phyloP scores from a whole-genome alignment of 2,329 filamentous ascomycete genomes.

The Fusarium sp. region DNA sequence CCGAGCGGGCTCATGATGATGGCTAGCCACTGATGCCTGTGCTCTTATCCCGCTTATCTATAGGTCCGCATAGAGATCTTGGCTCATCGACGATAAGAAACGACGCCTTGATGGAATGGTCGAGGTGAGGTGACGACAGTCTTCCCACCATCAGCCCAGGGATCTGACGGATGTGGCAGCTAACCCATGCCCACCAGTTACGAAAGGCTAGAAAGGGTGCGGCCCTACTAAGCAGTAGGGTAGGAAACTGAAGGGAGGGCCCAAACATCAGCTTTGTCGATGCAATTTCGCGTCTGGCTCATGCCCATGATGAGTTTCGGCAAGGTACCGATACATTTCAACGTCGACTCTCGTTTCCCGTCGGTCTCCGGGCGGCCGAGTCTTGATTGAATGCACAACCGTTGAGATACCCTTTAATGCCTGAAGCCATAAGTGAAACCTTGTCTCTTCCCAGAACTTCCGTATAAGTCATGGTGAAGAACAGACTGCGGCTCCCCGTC shows the following conservation, averaged over 20 bases:
- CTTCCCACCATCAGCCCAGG: conserved; percentile 22
- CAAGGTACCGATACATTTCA: conserved; percentile 43
- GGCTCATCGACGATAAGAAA: conserved; percentile 32
- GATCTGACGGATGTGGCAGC: conserved; percentile 21
- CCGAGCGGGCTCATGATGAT: conserved; percentile 38
- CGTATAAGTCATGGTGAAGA: conserved; percentile 15
- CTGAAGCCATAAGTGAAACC: conserved; percentile 23
- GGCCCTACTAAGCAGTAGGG: conserved; percentile 10
- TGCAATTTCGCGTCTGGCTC: conserved; percentile 43
- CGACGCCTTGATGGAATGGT: conserved; percentile 10
- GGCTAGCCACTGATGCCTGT: not conserved
- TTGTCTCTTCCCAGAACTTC: conserved; percentile 10
- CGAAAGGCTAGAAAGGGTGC: conserved; percentile 23
- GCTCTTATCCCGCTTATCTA: conserved; percentile 32
- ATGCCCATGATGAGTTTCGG: conserved; percentile 29
- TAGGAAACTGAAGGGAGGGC: conserved; percentile 7
- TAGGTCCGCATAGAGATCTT: conserved; percentile 26
- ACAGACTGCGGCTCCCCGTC: conserved; percentile 35
- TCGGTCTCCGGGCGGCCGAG: conserved; percentile 39
- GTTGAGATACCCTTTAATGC: conserved; percentile 29
- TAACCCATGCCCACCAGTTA: conserved; percentile 24
- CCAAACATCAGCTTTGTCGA: conserved; percentile 17
- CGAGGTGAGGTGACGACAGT: conserved; percentile 40
- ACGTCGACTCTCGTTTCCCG: conserved; percentile 32
- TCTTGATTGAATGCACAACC: conserved; percentile 10